phyloP scores from a whole-genome alignment of 768 basidiomycete species.

The Termitomyces sp. region DNA sequence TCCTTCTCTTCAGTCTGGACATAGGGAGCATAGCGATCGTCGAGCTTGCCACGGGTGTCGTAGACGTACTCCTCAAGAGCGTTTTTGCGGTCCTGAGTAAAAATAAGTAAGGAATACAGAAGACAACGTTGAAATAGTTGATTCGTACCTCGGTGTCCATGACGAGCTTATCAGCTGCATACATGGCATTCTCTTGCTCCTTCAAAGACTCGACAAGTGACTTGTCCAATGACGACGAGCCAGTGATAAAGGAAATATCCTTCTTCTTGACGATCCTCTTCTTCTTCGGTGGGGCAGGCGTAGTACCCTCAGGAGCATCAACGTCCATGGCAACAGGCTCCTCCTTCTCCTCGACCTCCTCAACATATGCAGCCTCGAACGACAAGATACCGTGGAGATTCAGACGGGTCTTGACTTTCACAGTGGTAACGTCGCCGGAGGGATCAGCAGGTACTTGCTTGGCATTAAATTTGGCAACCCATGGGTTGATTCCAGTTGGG shows the following conservation, averaged over 20 bases:
- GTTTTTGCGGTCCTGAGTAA: constrained; percentile 85
- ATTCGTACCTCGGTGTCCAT: constrained; percentile 87
- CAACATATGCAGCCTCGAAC: constrained; percentile 82
- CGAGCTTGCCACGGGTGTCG: constrained; percentile 89
- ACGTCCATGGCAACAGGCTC: constrained; percentile 66
- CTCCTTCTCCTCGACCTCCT: constrained; percentile 78
- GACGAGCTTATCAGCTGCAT: constrained; percentile 90
- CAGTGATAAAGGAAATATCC: constrained; percentile 68
- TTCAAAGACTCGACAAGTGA: constrained; percentile 54
- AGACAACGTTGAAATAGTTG: neutral
- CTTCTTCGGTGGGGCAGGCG: constrained; percentile 64
- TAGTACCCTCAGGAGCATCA: constrained; percentile 35
- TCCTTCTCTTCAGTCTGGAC: constrained; percentile 74
- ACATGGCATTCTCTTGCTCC: constrained; percentile 88
- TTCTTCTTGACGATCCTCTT: constrained; percentile 83
- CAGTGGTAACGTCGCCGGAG: constrained; percentile 68
- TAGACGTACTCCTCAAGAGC: constrained; percentile 99
- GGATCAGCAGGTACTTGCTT: constrained; percentile 71
- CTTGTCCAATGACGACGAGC: constrained; percentile 60
- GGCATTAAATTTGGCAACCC: constrained; percentile 75
- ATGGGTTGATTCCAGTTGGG: constrained; percentile 80
- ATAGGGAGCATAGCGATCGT: constrained; percentile 76
- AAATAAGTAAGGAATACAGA: neutral
- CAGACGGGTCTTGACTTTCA: constrained; percentile 88
- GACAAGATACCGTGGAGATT: constrained; percentile 83